Evolutionary conservation across 768 basidiomycete species (phyloP).

Genomic region (Lyophyllum decastes): DNA sequence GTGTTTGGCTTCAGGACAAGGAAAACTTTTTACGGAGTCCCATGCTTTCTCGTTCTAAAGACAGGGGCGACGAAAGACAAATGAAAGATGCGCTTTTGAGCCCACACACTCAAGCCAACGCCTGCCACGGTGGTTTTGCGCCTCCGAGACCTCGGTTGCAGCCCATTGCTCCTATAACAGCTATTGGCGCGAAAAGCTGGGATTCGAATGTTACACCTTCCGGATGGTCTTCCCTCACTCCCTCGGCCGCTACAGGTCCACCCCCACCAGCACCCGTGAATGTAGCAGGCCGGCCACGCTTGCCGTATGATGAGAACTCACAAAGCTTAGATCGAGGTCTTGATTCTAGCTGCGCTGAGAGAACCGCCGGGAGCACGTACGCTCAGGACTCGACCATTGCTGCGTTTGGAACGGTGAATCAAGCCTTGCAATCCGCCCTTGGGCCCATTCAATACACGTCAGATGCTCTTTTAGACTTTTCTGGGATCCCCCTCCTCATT

Average conservation of each 20-base stretch:
- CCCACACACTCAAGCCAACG: too few species aligned
- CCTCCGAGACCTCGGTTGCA: not conserved
- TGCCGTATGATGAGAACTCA: not conserved
- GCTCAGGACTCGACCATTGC: not conserved
- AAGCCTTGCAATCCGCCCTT: not conserved
- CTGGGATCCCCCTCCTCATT: conserved; percentile 12
- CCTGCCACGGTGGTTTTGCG: not conserved
- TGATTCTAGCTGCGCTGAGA: not conserved
- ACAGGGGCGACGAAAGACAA: not conserved
- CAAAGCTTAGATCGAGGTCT: not conserved
- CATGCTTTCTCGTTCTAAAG: not conserved
- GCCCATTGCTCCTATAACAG: not conserved
- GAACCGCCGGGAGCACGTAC: not conserved
- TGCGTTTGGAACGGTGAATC: not conserved
- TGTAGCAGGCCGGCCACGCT: not conserved
- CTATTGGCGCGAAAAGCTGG: not conserved
- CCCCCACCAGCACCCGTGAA: not conserved
- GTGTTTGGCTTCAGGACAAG: not conserved
- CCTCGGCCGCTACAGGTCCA: not conserved
- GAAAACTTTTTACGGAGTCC: not conserved
- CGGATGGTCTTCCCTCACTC: not conserved
- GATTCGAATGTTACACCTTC: not conserved
- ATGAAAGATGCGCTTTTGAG: too few species aligned
- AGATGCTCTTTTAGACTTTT: conserved; percentile 17
- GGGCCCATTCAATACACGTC: conserved; percentile 9